These are phyloP conservation scores for Lodderomyces parapsilosis DNA, from an alignment of 1,139 yeast genomes.

Conservation along the genomic window DNA sequence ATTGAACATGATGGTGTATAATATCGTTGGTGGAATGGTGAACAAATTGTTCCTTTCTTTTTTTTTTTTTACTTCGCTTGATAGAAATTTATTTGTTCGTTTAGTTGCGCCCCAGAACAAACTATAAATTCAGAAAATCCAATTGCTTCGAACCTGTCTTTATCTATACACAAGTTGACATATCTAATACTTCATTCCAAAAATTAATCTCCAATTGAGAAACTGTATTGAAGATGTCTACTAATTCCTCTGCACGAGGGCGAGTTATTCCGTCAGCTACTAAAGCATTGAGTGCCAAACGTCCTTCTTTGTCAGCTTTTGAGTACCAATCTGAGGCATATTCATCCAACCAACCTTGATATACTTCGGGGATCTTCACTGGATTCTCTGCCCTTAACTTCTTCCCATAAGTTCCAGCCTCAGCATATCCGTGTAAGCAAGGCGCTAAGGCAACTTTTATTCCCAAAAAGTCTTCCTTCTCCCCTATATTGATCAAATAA, in stretches of 20 bases:
- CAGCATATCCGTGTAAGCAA: conserved; percentile 71
- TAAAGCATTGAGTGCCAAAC: conserved; percentile 44
- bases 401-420: conserved; percentile 41
- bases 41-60: background rate
- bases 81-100: background rate
- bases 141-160: too few species aligned
- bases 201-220: conserved; percentile 59
- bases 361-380: conserved; percentile 18
- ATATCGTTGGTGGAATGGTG: background rate
- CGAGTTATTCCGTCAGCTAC: conserved; percentile 30
- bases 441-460: conserved; percentile 72
- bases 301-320: conserved; percentile 52
- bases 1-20: conserved; percentile 33
- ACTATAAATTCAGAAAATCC: background rate
- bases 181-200: conserved; percentile 52
- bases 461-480: conserved; percentile 58
- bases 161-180: conserved; percentile 3
- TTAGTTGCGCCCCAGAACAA: background rate
- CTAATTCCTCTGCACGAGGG: conserved; percentile 48
- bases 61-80: background rate
- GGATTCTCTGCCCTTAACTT: conserved; percentile 11
- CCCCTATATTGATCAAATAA: conserved; percentile 55
- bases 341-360: conserved; percentile 60
- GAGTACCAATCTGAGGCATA: conserved; percentile 58
- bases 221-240: conserved; percentile 59